A percentile compares a stretch with the other conserved stretches of the same genome.
Conservation (phyloP, 148 eudicot species). For the Polygonum maritimum region DNA sequence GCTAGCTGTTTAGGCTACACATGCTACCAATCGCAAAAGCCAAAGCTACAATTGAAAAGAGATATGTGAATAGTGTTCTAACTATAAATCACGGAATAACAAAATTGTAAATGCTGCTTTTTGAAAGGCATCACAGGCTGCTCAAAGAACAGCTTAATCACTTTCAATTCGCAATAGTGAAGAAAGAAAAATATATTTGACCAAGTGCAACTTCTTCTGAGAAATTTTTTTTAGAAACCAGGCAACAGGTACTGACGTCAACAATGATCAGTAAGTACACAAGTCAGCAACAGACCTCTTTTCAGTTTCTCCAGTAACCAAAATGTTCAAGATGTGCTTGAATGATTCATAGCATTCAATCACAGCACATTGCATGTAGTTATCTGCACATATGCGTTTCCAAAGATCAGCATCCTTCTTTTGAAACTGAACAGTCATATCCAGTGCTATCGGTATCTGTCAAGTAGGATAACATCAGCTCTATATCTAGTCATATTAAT, state of each 20-base stretch:
- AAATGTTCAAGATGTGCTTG: constrained; percentile 42
- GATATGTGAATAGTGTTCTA: not conserved
- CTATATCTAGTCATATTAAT: not conserved
- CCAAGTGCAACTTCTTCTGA: not conserved
- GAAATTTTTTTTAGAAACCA: not conserved
- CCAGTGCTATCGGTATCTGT: constrained; percentile 70
- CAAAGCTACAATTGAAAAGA: not conserved
- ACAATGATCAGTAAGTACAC: not conserved
- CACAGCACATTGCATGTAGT: constrained; percentile 68
- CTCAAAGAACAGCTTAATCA: not conserved
- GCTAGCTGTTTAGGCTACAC: not conserved
- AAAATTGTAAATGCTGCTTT: not conserved
- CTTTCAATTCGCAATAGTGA: not conserved
- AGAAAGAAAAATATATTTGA: not conserved
- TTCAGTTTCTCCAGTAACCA: constrained; percentile 57
- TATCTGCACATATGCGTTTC: constrained; percentile 63
- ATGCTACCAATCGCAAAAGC: not conserved
- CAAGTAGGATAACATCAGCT: constrained; percentile 5
- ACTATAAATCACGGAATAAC: not conserved
- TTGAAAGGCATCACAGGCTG: not conserved
- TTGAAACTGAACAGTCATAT: constrained; percentile 64
- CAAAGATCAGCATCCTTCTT: constrained; percentile 62
- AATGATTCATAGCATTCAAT: constrained; percentile 69
- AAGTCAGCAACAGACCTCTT: constrained; percentile 34
- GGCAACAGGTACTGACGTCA: not conserved